These are phyloP conservation scores for Yamadazyma songkhlaensis DNA, from an alignment of 1,139 yeast genomes.

Conservation along the genomic window DNA sequence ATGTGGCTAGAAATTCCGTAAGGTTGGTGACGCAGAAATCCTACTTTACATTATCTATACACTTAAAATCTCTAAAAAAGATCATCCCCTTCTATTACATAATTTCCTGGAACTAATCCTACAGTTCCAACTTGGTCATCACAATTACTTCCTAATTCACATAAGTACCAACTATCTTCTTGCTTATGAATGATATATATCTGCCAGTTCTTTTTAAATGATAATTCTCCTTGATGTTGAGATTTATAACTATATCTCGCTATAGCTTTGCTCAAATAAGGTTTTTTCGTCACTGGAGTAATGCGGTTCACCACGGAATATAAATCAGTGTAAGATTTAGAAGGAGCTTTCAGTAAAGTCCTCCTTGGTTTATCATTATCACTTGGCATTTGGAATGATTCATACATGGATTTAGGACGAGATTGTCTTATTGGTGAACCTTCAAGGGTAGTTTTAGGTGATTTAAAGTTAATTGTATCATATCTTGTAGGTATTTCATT, in stretches of 20 bases:
- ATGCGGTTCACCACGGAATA: conserved; percentile 27
- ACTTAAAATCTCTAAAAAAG: conserved; percentile 19
- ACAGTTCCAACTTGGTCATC: conserved; percentile 43
- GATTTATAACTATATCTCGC: conserved; percentile 76
- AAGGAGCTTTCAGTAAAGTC: conserved; percentile 26
- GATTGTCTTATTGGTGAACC: conserved; percentile 11
- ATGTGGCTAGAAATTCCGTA: too few species aligned
- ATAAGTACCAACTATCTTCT: conserved; percentile 90
- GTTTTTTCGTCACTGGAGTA: conserved; percentile 43
- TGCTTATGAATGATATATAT: conserved; percentile 69
- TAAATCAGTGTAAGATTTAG: conserved; percentile 33
- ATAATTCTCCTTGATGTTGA: conserved; percentile 74
- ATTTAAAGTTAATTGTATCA: conserved; percentile 31
- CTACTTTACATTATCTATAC: too few species aligned
- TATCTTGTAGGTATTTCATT: conserved; percentile 39
- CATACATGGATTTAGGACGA: conserved; percentile 46
- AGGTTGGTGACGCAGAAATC: too few species aligned
- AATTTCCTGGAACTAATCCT: conserved; percentile 86
- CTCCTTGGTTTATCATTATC: conserved; percentile 12
- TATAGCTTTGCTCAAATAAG: conserved; percentile 56
- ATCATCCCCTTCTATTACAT: conserved; percentile 37
- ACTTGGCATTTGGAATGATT: conserved; percentile 8
- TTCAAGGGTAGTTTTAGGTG: conserved; percentile 12
- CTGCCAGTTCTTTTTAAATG: conserved; percentile 73
- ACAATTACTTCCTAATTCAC: conserved; percentile 61